Conservation (phyloP, 371 early-diverging fungal species). For the Mortierella sp. region DNA sequence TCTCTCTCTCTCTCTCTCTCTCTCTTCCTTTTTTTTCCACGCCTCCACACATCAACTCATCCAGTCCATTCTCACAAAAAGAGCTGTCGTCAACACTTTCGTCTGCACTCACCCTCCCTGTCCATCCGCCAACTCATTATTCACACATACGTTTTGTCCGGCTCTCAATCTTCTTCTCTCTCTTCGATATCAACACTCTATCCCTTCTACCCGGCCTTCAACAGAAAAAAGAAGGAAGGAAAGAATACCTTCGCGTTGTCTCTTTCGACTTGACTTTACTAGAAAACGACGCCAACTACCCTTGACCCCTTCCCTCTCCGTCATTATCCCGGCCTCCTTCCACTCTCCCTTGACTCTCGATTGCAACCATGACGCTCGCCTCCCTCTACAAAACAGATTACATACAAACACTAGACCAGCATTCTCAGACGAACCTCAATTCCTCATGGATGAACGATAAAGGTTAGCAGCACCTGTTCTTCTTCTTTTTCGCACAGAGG, state of each 20-base stretch:
- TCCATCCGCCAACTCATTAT: neutral
- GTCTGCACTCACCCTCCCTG: too few species aligned
- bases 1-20: neutral
- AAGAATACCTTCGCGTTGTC: too few species aligned
- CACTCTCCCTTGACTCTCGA: neutral
- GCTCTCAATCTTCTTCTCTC: neutral
- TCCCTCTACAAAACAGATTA: slow-evolving; percentile 51
- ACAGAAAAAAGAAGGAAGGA: too few species aligned
- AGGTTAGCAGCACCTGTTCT: slow-evolving; percentile 55
- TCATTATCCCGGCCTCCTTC: too few species aligned
- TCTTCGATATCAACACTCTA: neutral
- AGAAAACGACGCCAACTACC: too few species aligned
- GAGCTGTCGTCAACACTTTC: too few species aligned
- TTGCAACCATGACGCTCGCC: slow-evolving; percentile 43
- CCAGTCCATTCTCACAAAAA: neutral
- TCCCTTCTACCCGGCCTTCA: neutral
- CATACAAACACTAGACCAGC: slow-evolving; percentile 62
- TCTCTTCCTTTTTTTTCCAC: neutral
- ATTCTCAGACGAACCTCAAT: slow-evolving; percentile 73
- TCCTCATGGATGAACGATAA: slow-evolving; percentile 78
- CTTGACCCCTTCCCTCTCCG: too few species aligned
- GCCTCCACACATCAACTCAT: neutral
- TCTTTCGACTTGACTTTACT: too few species aligned
- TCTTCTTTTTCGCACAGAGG: too few species aligned
- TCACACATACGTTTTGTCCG: neutral